These are phyloP conservation scores for Penicillium subrubescens DNA, from an alignment of 495 filamentous ascomycete species.

Conservation along the genomic window DNA sequence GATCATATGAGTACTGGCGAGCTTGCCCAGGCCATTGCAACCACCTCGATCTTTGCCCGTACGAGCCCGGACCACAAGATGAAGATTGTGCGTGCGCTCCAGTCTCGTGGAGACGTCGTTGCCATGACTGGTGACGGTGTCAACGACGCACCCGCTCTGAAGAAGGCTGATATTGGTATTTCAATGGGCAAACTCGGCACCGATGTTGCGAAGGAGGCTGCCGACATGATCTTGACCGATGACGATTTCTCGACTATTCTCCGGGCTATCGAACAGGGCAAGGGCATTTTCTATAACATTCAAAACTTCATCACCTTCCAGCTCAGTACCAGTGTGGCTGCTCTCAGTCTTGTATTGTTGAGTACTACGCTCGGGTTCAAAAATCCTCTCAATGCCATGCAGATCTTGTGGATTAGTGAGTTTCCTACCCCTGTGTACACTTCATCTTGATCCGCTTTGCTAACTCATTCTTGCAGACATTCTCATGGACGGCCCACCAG, in stretches of 20 bases:
- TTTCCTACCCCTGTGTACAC: slow-evolving; percentile 20
- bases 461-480: slow-evolving; percentile 67
- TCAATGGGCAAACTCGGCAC: slow-evolving; percentile 95
- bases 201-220: slow-evolving; percentile 97
- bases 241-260: slow-evolving; percentile 98
- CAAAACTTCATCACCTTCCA: slow-evolving; percentile 99
- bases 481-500: slow-evolving; percentile 97
- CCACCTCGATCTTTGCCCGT: slow-evolving; percentile 90
- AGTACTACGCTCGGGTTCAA: slow-evolving; percentile 90
- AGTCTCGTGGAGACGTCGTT: slow-evolving; percentile 92
- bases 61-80: slow-evolving; percentile 97
- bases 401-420: slow-evolving; percentile 99
- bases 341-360: slow-evolving; percentile 84
- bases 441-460: slow-evolving; percentile 8
- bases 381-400: slow-evolving; percentile 97
- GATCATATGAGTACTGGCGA: slow-evolving; percentile 86
- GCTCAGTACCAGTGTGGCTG: slow-evolving; percentile 94
- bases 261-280: slow-evolving; percentile 95
- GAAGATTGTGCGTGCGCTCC: slow-evolving; percentile 91
- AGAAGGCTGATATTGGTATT: slow-evolving; percentile 97
- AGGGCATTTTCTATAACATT: slow-evolving; percentile 99
- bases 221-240: slow-evolving; percentile 99
- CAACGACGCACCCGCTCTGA: slow-evolving; percentile 94
- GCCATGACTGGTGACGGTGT: slow-evolving; percentile 99
- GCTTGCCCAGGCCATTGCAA: slow-evolving; percentile 77